Evolutionary conservation across 352 stramenopile species (phyloP).

Genomic region (Phytophthora crassamura): DNA sequence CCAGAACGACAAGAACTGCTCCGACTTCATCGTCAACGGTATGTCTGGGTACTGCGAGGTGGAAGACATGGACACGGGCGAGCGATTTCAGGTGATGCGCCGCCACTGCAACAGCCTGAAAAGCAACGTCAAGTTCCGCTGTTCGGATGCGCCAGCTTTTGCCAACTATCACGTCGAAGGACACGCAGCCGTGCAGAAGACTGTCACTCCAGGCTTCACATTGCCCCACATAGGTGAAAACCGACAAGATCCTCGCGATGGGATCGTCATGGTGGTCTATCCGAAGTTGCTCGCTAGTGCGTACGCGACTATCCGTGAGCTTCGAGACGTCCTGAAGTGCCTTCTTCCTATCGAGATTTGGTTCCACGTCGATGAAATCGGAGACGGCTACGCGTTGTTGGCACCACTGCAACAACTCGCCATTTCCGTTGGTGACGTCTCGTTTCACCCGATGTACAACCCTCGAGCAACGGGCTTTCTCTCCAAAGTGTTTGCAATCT

Average conservation of each 20-base stretch:
- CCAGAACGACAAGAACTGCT: conserved; percentile 27
- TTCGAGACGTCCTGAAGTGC: conserved; percentile 45
- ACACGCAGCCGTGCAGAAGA: conserved; percentile 15
- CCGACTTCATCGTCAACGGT: conserved; percentile 20
- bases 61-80: conserved; percentile 36
- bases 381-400: conserved; percentile 12
- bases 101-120: conserved; percentile 41
- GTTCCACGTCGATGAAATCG: conserved; percentile 47
- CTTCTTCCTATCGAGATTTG: conserved; percentile 61
- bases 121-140: conserved; percentile 43
- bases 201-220: conserved; percentile 23
- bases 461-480: conserved; percentile 43
- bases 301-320: conserved; percentile 40
- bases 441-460: conserved; percentile 42
- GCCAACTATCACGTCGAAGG: conserved; percentile 40
- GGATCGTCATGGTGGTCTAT: conserved; percentile 61
- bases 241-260: conserved; percentile 4
- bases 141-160: conserved; percentile 48
- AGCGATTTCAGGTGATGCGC: conserved; percentile 42
- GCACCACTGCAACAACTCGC: conserved; percentile 36
- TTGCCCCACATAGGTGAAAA: conserved; percentile 19
- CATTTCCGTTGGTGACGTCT: conserved; percentile 26
- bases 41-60: conserved; percentile 47
- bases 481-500: conserved; percentile 58
- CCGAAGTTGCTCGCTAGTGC: conserved; percentile 49